Base-by-base conservation (phyloP, 345 rosid genomes). In the Isatis tinctoria region DNA sequence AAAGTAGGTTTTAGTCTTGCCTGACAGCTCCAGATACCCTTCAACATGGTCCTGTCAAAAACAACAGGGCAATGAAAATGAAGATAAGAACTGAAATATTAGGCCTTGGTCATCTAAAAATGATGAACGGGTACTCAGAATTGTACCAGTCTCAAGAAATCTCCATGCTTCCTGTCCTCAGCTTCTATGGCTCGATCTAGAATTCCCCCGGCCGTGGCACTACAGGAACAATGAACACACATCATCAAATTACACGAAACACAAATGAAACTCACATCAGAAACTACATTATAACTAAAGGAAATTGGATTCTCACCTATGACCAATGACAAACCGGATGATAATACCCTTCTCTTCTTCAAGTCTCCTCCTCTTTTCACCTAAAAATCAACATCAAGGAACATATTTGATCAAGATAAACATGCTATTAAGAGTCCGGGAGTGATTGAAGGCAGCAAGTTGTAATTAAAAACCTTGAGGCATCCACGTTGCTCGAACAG, bases 291-390 rank as follows among this genome's bases (percentile, higher is more conserved):
- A 36, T 4, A 18, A 18, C 51, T 11, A 16, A 36, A 12, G 51
- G 65, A 58, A 39, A 57, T 37, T 24, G 28, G 51, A 36, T 3
- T 47, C 77, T 67, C 70, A 94, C 97, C 96, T 85, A 51, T 92
- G 99, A 67, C 97, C 97, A 47, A 95, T 95, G 68, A 87, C 97
- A 64, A 95, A 95, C 33, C 97, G 97, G 67, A 78, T 71, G 8
- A 95, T 85, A 67, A 92, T 88, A 49, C 99, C 97, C 77, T 92
- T 95, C 76, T 92, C 97, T 67, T 95, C 97, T 83, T 95, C 99
- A 69, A 95, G 72, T 67, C 73, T 88, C 86, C 82, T 95, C 77
- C 90, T 85, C 70, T 95, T 95, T 24, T 88, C 96, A 73, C 99
- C 98, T 90, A 40, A 44, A 62, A 64, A 1, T 44, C 68, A 73